Conservation (phyloP, 139 green algal species). For the Gonium pectorale region DNA sequence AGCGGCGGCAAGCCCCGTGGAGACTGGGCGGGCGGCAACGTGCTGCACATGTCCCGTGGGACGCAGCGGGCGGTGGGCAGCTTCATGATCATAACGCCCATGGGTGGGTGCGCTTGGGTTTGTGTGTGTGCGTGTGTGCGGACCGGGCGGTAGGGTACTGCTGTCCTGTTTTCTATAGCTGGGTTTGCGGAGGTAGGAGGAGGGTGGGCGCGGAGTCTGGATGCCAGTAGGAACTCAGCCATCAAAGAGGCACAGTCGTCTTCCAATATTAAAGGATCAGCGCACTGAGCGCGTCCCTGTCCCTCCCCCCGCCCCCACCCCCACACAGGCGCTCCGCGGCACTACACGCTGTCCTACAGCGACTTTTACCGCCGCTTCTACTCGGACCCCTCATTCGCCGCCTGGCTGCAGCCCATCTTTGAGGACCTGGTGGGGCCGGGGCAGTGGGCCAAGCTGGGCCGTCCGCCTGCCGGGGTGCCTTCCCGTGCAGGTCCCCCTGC, state of each 20-base stretch:
- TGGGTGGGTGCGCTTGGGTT: constrained; percentile 61
- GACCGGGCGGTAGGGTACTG: no score
- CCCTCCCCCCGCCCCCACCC: neutral
- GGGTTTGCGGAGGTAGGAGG: no score
- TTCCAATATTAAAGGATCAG: no score
- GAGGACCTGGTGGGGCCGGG: constrained; percentile 45
- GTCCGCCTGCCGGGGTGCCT: no score
- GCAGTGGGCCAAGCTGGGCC: no score
- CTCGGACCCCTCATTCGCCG: constrained; percentile 35
- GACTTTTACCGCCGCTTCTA: constrained; percentile 49
- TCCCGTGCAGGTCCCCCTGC: no score
- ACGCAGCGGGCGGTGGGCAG: constrained; percentile 72
- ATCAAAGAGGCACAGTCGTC: no score
- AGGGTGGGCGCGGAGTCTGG: no score
- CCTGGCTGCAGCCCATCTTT: constrained; percentile 48
- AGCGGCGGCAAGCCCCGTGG: neutral
- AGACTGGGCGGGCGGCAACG: constrained; percentile 25
- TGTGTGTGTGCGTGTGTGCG: constrained; percentile 3
- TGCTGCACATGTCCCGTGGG: constrained; percentile 64
- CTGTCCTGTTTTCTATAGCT: no score
- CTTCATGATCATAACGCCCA: constrained; percentile 73
- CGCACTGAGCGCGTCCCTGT: neutral
- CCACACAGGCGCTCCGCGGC: constrained; percentile 42
- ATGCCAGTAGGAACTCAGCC: no score
- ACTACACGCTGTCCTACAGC: constrained; percentile 76